Conservation (phyloP, 225 moss, liverwort and hornwort species). For the Bryoerythrophyllum caledonicum region DNA sequence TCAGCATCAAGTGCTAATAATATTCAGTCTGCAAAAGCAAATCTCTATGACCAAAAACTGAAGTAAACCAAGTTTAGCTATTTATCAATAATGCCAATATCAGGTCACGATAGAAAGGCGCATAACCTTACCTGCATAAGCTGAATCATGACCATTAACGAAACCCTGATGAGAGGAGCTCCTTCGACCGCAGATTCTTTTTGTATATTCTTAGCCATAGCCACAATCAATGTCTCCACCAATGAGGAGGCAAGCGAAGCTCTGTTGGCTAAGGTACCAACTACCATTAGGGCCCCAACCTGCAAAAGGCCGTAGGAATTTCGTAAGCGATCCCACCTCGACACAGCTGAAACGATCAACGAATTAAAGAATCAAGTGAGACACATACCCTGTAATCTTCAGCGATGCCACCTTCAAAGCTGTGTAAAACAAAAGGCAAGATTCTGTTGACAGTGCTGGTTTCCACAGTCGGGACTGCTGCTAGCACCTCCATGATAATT, state of each 20-base stretch:
- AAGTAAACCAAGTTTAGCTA: background rate
- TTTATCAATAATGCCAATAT: background rate
- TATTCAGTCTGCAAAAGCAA: background rate
- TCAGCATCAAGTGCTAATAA: background rate
- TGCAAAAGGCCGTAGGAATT: constrained; percentile 31
- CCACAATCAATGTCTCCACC: constrained; percentile 55
- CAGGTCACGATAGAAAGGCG: background rate
- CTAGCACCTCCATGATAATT: constrained; percentile 82
- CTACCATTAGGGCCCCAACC: constrained; percentile 92
- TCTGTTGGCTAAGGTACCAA: constrained; percentile 87
- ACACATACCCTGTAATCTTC: constrained; percentile 82
- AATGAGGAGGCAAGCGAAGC: constrained; percentile 63
- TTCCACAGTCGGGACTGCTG: constrained; percentile 68
- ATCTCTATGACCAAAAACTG: background rate
- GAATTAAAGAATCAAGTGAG: background rate
- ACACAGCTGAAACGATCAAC: background rate
- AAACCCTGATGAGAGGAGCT: constrained; percentile 61
- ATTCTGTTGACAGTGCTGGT: constrained; percentile 77
- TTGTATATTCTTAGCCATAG: constrained; percentile 60
- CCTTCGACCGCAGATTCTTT: constrained; percentile 61
- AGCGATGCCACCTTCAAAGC: constrained; percentile 67
- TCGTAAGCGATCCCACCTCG: constrained; percentile 2
- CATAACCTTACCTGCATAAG: constrained; percentile 69
- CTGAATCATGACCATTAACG: constrained; percentile 90
- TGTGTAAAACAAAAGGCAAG: constrained; percentile 70